Percentiles rank a stretch among this genome's conserved stretches.
Evolutionary conservation across 192 early-diverging fungal genomes (phyloP).

Genomic region (Coemansia sp.): DNA sequence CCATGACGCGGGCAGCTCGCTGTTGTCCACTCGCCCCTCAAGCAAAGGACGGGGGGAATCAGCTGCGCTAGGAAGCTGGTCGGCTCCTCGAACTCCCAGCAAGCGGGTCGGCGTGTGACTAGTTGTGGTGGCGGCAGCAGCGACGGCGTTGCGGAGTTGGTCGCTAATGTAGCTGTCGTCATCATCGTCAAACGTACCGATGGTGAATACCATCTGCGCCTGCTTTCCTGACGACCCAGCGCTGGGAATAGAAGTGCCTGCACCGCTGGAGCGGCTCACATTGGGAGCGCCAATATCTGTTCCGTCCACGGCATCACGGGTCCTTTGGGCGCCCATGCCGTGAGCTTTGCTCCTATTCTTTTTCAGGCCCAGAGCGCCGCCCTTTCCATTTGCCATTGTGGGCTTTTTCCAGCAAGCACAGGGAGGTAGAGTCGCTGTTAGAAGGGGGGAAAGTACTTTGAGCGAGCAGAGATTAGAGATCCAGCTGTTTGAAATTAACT

Average conservation of each 20-base stretch:
- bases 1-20: not conserved
- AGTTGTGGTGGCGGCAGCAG: not conserved
- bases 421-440: not conserved
- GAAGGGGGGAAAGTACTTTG: not conserved
- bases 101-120: not conserved
- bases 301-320: not conserved
- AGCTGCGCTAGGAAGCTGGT: not conserved
- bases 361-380: conserved; percentile 15
- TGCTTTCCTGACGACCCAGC: conserved; percentile 31
- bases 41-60: not conserved
- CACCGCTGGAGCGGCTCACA: not conserved
- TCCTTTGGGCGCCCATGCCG: conserved; percentile 2
- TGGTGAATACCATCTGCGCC: conserved; percentile 47
- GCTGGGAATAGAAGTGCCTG: conserved; percentile 11
- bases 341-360: conserved; percentile 19
- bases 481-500: not conserved
- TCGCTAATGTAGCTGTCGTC: conserved; percentile 22
- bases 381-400: conserved; percentile 31
- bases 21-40: not conserved
- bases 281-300: not conserved
- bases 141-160: not conserved
- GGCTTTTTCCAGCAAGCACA: not conserved
- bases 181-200: conserved; percentile 49
- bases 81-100: not conserved
- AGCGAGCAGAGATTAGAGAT: not conserved